Conservation (phyloP, 2,329 filamentous ascomycete genomes). For the Curvularia verruculosa region DNA sequence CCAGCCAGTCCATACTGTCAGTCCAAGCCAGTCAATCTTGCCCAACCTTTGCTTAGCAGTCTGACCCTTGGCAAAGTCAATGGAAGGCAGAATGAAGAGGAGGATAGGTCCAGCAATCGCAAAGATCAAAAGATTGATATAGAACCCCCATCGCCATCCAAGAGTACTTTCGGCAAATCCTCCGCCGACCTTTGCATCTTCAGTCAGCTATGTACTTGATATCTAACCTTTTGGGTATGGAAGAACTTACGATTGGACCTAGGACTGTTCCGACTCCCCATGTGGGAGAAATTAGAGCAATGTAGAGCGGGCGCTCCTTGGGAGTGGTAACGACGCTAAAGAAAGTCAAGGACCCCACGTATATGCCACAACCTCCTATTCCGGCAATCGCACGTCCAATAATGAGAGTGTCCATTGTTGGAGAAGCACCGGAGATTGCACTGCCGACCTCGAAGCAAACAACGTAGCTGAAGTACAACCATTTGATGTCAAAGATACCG, state of each 20-base stretch:
- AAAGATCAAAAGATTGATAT: conserved; percentile 37
- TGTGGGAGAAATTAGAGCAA: background rate
- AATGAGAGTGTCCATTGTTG: conserved; percentile 1
- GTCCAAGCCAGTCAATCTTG: conserved; percentile 45
- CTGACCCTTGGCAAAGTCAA: conserved; percentile 2
- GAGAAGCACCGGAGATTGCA: background rate
- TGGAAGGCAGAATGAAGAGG: conserved; percentile 9
- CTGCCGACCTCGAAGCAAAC: background rate
- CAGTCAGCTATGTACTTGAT: background rate
- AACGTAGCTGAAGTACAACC: background rate
- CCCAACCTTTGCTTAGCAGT: background rate
- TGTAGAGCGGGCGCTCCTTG: background rate
- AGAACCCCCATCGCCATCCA: conserved; percentile 23
- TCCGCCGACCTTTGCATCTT: background rate
- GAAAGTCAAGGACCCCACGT: conserved; percentile 1
- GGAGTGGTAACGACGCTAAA: background rate
- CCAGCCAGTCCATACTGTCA: conserved; percentile 50
- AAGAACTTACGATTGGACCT: background rate
- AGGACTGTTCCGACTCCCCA: conserved; percentile 3
- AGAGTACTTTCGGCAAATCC: conserved; percentile 1
- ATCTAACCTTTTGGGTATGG: background rate
- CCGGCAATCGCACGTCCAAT: conserved; percentile 2
- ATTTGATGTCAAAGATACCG: conserved; percentile 1
- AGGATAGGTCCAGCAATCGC: conserved; percentile 43
- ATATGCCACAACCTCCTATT: background rate